Evolutionary conservation across 164 flowering plant species (phyloP).

Genomic region (Echeveria elegans): DNA sequence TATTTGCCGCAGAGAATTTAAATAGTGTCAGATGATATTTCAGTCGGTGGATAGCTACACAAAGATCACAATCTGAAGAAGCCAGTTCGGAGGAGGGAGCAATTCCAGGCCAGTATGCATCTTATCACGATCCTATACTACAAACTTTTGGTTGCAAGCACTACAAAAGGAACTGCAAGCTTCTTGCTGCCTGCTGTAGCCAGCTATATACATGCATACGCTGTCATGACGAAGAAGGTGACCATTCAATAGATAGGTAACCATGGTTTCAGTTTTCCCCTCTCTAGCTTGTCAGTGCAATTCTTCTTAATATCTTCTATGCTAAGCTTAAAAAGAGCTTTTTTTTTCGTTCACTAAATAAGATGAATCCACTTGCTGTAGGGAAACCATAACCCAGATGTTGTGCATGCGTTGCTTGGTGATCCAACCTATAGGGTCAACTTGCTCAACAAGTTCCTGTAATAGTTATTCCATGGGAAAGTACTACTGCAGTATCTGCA

Average conservation of each 20-base stretch:
- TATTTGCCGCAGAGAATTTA: background rate
- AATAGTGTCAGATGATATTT: constrained; percentile 16
- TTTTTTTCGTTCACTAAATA: background rate
- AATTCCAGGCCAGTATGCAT: constrained; percentile 55
- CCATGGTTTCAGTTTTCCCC: background rate
- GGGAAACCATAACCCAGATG: constrained; percentile 67
- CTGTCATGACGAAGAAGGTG: constrained; percentile 77
- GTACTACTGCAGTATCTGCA: constrained; percentile 84
- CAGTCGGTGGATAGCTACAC: constrained; percentile 61
- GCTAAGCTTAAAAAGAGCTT: background rate
- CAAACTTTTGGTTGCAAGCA: constrained; percentile 68
- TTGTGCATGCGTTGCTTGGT: constrained; percentile 91
- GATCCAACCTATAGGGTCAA: constrained; percentile 62
- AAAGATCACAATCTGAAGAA: constrained; percentile 29
- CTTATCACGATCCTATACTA: constrained; percentile 46
- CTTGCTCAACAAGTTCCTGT: constrained; percentile 52
- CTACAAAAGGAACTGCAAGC: constrained; percentile 87
- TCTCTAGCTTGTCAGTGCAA: background rate
- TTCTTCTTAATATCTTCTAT: background rate
- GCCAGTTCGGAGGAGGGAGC: constrained; percentile 24
- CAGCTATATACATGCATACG: constrained; percentile 62
- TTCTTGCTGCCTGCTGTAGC: constrained; percentile 72
- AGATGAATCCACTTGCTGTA: constrained; percentile 23
- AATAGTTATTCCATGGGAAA: constrained; percentile 57
- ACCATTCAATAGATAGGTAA: constrained; percentile 71